Percentiles rank a stretch among this genome's conserved stretches.
phyloP scores from a whole-genome alignment of 257 asterid genomes.

The Capsicum chinense region DNA sequence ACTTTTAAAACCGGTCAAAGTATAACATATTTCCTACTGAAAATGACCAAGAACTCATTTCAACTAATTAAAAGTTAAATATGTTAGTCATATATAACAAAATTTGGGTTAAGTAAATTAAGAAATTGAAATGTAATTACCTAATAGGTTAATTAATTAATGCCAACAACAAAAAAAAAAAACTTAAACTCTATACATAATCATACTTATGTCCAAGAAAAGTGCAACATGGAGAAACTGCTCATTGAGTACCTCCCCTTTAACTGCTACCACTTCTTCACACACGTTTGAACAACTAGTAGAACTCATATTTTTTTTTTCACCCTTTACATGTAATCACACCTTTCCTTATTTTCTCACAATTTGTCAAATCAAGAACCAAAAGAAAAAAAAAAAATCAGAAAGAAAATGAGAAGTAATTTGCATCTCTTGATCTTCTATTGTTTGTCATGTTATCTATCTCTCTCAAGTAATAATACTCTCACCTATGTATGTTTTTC shows the following conservation, averaged over 20 bases:
- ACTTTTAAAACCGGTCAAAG: too few relatives aligned
- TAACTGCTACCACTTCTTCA: conserved; percentile 21
- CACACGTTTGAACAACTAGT: neutral
- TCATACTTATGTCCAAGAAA: neutral
- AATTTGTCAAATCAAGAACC: neutral
- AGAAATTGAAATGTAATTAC: too few relatives aligned
- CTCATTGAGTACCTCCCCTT: neutral
- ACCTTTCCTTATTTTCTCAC: neutral
- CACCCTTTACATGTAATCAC: neutral
- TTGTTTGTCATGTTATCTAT: neutral
- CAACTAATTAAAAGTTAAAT: too few relatives aligned
- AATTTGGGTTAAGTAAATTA: too few relatives aligned
- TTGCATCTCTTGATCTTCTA: neutral
- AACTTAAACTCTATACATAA: neutral
- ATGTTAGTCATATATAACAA: too few relatives aligned
- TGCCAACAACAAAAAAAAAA: too few relatives aligned
- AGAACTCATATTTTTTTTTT: neutral
- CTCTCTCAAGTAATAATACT: conserved; percentile 14
- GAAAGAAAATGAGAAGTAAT: neutral
- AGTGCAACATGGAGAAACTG: conserved; percentile 20
- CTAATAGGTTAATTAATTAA: too few relatives aligned
- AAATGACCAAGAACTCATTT: too few relatives aligned
- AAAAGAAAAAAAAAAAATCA: neutral
- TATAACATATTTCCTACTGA: too few relatives aligned
- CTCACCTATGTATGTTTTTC: neutral